Conservation (phyloP, 2,329 filamentous ascomycete genomes). For the Fusarium globosum region DNA sequence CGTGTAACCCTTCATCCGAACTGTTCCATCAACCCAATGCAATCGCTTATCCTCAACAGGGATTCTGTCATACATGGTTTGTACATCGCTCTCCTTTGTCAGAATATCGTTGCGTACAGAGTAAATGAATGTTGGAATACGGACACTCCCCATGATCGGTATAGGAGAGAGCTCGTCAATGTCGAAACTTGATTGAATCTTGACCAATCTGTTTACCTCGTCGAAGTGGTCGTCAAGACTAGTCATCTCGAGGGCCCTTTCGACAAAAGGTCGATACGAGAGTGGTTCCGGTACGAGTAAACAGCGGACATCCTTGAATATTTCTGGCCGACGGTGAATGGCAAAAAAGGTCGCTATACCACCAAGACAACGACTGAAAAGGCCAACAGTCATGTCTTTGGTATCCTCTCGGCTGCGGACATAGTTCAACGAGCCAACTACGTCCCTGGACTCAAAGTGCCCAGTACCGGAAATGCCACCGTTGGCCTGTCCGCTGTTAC, state of each 20-base stretch:
- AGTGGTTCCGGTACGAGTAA: neutral
- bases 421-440: neutral
- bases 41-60: neutral
- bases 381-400: neutral
- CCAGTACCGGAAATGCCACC: neutral
- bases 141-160: neutral
- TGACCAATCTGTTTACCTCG: neutral
- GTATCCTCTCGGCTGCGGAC: neutral
- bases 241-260: neutral
- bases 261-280: neutral
- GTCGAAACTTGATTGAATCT: neutral
- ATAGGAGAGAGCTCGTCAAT: neutral
- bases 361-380: neutral
- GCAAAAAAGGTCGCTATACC: neutral
- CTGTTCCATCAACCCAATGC: neutral
- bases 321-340: neutral
- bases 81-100: neutral
- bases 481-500: neutral
- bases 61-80: neutral
- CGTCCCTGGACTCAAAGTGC: neutral
- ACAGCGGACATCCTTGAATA: neutral
- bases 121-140: neutral
- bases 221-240: neutral
- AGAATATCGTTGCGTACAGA: neutral
- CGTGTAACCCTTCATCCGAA: neutral